Evolutionary conservation across 345 rosid genomes (phyloP), one percentile per base, ranked within the genome.

Genomic region (Murraya koenigii): DNA sequence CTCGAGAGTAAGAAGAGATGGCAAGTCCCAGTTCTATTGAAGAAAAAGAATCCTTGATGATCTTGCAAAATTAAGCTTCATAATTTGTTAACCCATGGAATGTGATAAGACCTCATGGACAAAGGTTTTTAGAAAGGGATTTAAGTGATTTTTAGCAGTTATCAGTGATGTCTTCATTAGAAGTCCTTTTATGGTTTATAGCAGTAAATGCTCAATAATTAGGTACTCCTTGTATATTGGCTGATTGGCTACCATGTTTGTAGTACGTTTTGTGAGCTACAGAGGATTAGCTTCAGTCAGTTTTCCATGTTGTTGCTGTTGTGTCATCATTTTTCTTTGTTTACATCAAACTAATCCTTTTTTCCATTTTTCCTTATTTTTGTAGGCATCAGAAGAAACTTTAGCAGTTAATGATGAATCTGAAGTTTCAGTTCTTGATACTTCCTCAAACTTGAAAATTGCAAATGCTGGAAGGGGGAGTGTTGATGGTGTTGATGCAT

Each of bases 361-460:
- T 68, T 33, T 20, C 6, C 22, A 52, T 19, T 5, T 55, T n/a
- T 28, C 25, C 72, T 47, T 23, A 44, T 38, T 70, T 55, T 22
- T 85, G 54, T 75, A 91, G 98, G 81, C 75, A 25, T 38, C 79
- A 26, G 85, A 81, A 77, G 89, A 84, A 74, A 85, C 80, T 25
- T 44, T 52, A 61, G 79, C 77, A 58, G 81, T 71, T 80, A 74
- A 66, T 56, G 90, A 82, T 41, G 84, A 78, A 59, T 66, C 79
- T 38, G 81, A 86, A 70, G 71, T 32, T 47, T 41, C 38, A 1
- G 47, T 66, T 72, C 41, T 80, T 63, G 86, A 66, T 39, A 59
- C 73, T 78, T 32, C 75, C 17, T 30, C 78, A 25, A 69, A 74
- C 39, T 35, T 69, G 71, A 80, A 77, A 66, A 55, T 33, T 41